Base-by-base conservation (phyloP, 2,329 filamentous ascomycete species). In the Parastagonospora nodorum region DNA sequence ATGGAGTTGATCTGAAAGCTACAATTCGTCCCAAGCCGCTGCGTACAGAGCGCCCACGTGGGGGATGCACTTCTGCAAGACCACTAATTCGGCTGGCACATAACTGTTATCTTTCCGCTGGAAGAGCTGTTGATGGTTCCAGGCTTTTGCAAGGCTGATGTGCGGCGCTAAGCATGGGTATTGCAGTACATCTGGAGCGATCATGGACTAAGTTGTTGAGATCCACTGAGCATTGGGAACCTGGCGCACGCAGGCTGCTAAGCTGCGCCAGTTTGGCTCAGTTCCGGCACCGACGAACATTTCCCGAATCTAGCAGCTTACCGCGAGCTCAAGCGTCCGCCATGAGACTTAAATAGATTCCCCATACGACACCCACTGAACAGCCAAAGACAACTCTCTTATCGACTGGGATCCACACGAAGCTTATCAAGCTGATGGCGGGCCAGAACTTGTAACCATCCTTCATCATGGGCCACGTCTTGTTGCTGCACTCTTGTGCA, bases 391-490 rank as follows among this genome's bases (percentile, higher is more conserved):
- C 74, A 43, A 88, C 87, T 32, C 89, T 80, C 45, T 82, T 81
- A 64, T 91, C 82, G 3, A 91, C 83, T n/a, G 86, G 88, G 57
- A 88, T 82, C 52, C 91, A 76, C 1, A 85, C 81, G 66, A 89
- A 92, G 77, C 89, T 89, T 54, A 89, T 67, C 14, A 88, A 67
- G 55, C 86, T 88, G 16, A 92, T 85, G 2, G 82, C 61, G 1
- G 89, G 89, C 84, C 89, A 91, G 50, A 92, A 78, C 66, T 83
- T 87, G 75, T 88, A 85, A 1, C 90, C 87, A 0, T 91, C 90
- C 46, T 66, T 58, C 49, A 71, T 62, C 64, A 75, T 69, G 11
- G 72, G 70, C 75, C 78, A 82, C 59, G 89, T 88, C 68, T 89
- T 87, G 37, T 77, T 55, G 39, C 47, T 46, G 36, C 66, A 63